Base-by-base conservation (phyloP, 495 filamentous ascomycete genomes). In the Recurvomyces mirabilis region DNA sequence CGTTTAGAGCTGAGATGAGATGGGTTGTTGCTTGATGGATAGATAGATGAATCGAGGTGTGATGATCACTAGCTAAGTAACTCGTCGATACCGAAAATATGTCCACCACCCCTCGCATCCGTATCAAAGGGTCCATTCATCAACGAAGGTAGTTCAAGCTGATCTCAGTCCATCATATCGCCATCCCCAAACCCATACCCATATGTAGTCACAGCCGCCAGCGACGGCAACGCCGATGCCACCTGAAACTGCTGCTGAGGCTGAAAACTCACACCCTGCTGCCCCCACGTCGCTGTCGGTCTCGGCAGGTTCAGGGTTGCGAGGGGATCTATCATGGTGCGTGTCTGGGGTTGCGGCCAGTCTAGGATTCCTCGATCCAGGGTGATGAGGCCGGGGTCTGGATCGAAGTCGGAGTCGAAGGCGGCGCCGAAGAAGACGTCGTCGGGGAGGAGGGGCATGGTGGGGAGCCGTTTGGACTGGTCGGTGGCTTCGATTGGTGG, bases 281-380 rank as follows among this genome's bases (percentile, higher is more conserved):
- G n/a, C n/a, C n/a, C n/a, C n/a, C n/a, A n/a, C n/a, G n/a, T n/a
- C 7, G 20, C 19, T 30, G 44, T 32, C 31, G 46, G 46, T 5
- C 22, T 18, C 4, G 49, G 56, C n/a, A 47, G 32, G 6, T 54
- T 54, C 28, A 58, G 30, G 5, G 54, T 53, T 9, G 38, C 52
- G 7, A 55, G 46, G 3, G 59, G 52, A 28, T 62, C 49, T 32
- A 54, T 45, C 30, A 15, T 23, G 10, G 34, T 37, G 22, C 26
- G 26, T 9, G 32, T 18, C n/a, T 25, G 10, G 39, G 13, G 11
- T 15, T 44, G 17, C 36, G 31, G 17, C 5, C 53, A 64, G 37
- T 59, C 49, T 21, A 64, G 46, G 38, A 62, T 62, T 31, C 54
- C 46, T 6, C 61, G 41, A 41, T 60, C 57, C 4, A 64, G 59